Evolutionary conservation across 2,329 filamentous ascomycete species (phyloP).

Genomic region (Talaromyces sp.): DNA sequence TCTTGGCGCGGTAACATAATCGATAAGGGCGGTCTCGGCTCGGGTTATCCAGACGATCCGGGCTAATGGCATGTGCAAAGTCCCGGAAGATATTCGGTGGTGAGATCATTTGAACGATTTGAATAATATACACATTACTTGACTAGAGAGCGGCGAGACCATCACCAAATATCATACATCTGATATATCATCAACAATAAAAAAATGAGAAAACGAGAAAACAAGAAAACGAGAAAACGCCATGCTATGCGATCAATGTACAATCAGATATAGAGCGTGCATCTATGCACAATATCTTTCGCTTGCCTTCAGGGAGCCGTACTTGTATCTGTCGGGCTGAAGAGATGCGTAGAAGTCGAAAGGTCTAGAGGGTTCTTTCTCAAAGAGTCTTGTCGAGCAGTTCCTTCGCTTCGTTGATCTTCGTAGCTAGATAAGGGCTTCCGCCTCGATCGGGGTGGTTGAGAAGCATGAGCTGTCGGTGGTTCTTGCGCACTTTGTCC

Average conservation of each 20-base stretch:
- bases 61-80: neutral
- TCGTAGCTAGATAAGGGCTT: slow-evolving; percentile 92
- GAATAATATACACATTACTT: neutral
- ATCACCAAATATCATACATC: slow-evolving; percentile 11
- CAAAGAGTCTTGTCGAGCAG: slow-evolving; percentile 71
- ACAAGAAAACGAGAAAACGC: slow-evolving; percentile 36
- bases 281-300: neutral
- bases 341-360: neutral
- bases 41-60: neutral
- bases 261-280: slow-evolving; percentile 22
- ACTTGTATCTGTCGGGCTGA: neutral
- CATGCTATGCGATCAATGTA: slow-evolving; percentile 40
- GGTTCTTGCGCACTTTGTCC: slow-evolving; percentile 92
- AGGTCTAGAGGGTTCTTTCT: neutral
- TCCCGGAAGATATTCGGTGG: neutral
- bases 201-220: too few species aligned
- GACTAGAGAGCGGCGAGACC: slow-evolving; percentile 20
- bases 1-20: neutral
- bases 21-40: neutral
- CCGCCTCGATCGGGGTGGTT: slow-evolving; percentile 98
- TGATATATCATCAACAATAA: neutral
- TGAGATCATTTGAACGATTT: neutral
- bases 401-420: slow-evolving; percentile 98
- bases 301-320: neutral
- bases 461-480: slow-evolving; percentile 90